Evolutionary conservation across 805 yeast genomes (phyloP), one percentile per base, ranked within the genome.

Genomic region (Huiozyma sinensis): DNA sequence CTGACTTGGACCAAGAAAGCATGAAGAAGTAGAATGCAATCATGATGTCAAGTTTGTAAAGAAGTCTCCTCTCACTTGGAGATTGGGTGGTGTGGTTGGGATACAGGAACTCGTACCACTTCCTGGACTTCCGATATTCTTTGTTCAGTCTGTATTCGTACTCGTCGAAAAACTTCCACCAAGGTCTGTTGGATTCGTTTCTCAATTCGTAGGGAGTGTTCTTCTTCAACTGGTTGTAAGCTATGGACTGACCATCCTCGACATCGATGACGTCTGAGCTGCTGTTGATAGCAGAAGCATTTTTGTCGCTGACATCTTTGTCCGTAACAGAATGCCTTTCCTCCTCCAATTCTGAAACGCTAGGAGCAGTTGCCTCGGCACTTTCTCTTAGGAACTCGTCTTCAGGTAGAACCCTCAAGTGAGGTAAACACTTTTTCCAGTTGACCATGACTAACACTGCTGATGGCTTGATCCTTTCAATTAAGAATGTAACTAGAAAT

Each of bases 1-100:
- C 63, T 44, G 77, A 75, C 56, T 81, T 81, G 44, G 81, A 75
- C 83, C 83, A 82, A 60, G 80, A 79, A 10, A 77, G 72, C 52
- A 77, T 60, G 54, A 78, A 71, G 8, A 81, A 69, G 51, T 77
- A 78, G 35, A 71, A 61, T n/a, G 78, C 68, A 41, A 82, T 61
- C 32, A 77, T 55, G 9, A 76, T 48, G 52, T 81, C 87, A 31
- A 80, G 56, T 55, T 81, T 81, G 48, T 67, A 58, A 11, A 77
- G 55, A 33, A 77, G 57, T 28, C 60, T 64, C 40, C 70, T 67
- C 45, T 67, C 69, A 1, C 69, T 76, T 54, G 71, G 66, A 2
- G 80, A 61, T 10, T 57, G 58, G 6, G 61, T 55, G 6, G 55
- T 51, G 50, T 61, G 65, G 40, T 60, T 56, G 13, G 66, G 66